Evolutionary conservation across 106 monocot genomes (phyloP).

Genomic region (Apostasia shenzhenica): DNA sequence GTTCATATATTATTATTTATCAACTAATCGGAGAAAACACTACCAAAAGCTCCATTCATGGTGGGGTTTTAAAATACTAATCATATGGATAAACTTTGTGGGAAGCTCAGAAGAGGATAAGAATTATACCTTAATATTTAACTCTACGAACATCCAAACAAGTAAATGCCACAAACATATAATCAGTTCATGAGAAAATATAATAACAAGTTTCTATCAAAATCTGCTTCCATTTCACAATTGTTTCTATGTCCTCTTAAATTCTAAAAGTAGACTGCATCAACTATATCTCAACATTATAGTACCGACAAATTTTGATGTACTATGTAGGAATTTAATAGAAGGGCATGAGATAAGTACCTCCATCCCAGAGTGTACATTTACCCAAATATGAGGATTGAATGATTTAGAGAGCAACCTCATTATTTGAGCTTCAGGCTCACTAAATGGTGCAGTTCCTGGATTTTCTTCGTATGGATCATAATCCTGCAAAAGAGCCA

Average conservation of each 20-base stretch:
- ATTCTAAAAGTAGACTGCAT: too few species aligned
- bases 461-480: slow-evolving; percentile 99
- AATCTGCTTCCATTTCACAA: too few species aligned
- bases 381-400: slow-evolving; percentile 94
- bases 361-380: slow-evolving; percentile 99
- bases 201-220: too few species aligned
- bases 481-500: slow-evolving; percentile 54
- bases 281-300: neutral
- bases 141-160: too few species aligned
- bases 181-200: too few species aligned
- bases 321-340: neutral
- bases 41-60: too few species aligned
- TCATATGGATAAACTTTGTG: neutral
- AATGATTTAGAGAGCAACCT: slow-evolving; percentile 62
- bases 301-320: neutral
- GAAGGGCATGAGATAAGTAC: slow-evolving; percentile 23
- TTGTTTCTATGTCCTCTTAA: too few species aligned
- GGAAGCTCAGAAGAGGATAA: neutral
- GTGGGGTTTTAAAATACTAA: too few species aligned
- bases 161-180: too few species aligned
- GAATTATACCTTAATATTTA: too few species aligned
- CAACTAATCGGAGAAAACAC: too few species aligned
- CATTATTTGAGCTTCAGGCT: slow-evolving; percentile 95
- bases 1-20: too few species aligned
- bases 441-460: slow-evolving; percentile 85